Evolutionary conservation across 1,284 basidiomycete genomes (phyloP).

Genomic region (Pholiota adiposa): DNA sequence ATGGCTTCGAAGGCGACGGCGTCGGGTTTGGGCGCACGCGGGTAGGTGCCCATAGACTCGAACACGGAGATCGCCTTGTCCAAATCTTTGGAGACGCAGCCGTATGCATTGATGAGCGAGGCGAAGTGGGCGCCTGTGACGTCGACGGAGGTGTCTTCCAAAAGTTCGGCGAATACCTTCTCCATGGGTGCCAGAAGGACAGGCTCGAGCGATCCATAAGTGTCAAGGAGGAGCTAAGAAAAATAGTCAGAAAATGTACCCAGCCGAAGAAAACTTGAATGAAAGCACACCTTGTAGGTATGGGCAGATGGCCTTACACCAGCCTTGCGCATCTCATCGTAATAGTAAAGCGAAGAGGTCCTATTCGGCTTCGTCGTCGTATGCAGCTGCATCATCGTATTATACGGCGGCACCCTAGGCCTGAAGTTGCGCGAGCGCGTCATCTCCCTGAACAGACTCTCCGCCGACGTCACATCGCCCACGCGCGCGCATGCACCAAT

Average conservation of each 20-base stretch:
- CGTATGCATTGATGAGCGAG: constrained; percentile 89
- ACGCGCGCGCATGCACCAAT: constrained; percentile 95
- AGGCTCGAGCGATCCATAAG: constrained; percentile 87
- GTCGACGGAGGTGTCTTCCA: constrained; percentile 52
- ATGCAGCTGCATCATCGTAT: constrained; percentile 99
- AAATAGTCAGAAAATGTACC: constrained; percentile 5
- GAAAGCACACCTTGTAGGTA: constrained; percentile 79
- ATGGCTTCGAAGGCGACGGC: constrained; percentile 92
- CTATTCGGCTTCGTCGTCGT: constrained; percentile 89
- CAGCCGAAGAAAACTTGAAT: not conserved
- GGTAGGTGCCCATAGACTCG: constrained; percentile 68
- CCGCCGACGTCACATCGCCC: constrained; percentile 86
- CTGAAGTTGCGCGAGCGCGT: constrained; percentile 72
- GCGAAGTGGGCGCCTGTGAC: constrained; percentile 92
- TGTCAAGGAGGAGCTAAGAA: constrained; percentile 83
- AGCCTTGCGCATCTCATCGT: constrained; percentile 67
- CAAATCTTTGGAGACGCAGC: constrained; percentile 81
- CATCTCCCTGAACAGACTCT: constrained; percentile 90
- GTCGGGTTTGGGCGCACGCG: constrained; percentile 63
- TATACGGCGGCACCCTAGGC: constrained; percentile 92
- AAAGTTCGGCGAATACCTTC: constrained; percentile 68
- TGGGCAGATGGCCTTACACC: constrained; percentile 81
- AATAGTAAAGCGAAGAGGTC: constrained; percentile 78
- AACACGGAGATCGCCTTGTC: constrained; percentile 81
- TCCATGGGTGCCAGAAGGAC: constrained; percentile 82